These are phyloP conservation scores for Teunomyces atbi DNA, from an alignment of 805 yeast genomes.

Conservation along the genomic window DNA sequence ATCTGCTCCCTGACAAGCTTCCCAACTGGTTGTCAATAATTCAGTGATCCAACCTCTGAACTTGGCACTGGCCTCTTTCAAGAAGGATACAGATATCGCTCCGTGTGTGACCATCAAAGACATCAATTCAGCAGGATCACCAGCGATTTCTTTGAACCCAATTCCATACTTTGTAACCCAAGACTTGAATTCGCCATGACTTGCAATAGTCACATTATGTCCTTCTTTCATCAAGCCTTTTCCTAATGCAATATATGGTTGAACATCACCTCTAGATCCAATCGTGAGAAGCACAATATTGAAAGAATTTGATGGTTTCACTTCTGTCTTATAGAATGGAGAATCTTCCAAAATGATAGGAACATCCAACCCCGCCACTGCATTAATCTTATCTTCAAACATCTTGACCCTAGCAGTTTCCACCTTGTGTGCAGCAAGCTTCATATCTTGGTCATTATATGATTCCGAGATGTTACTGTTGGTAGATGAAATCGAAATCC, in stretches of 20 bases:
- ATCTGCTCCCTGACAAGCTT: constrained; percentile 80
- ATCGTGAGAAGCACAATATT: constrained; percentile 76
- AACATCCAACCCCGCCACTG: constrained; percentile 59
- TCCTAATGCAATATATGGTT: constrained; percentile 91
- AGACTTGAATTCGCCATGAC: constrained; percentile 75
- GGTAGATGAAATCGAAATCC: constrained; percentile 9
- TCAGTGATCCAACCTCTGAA: constrained; percentile 84
- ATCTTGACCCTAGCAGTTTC: constrained; percentile 62
- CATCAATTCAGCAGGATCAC: constrained; percentile 92
- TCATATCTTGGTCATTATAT: constrained; percentile 5
- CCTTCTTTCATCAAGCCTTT: constrained; percentile 78
- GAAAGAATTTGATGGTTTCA: constrained; percentile 53
- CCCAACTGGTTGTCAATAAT: constrained; percentile 72
- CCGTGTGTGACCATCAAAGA: constrained; percentile 90
- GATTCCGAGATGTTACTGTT: background rate
- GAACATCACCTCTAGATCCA: constrained; percentile 96
- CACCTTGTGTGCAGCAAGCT: constrained; percentile 23
- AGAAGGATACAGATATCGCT: constrained; percentile 74
- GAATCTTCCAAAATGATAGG: constrained; percentile 70
- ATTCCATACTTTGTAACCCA: constrained; percentile 73
- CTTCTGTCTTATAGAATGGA: constrained; percentile 50
- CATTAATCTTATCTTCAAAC: constrained; percentile 64
- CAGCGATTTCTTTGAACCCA: constrained; percentile 74
- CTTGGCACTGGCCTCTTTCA: constrained; percentile 77
- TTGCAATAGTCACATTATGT: constrained; percentile 78